A percentile compares a stretch with the other conserved stretches of the same genome.
phyloP scores from a whole-genome alignment of 768 basidiomycete species.

The Trametes maxima region DNA sequence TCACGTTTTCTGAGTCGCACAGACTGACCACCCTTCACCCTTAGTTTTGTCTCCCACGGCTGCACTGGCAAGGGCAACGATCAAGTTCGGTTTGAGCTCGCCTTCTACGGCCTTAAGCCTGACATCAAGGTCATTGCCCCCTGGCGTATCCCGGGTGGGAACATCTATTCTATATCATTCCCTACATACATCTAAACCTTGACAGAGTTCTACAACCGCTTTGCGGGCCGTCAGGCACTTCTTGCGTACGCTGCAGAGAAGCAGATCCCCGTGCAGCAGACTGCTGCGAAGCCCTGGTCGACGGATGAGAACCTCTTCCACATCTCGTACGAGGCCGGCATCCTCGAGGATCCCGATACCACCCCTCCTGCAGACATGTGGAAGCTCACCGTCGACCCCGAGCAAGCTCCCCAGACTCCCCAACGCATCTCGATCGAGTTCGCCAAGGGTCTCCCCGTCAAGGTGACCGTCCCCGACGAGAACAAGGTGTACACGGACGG shows the following conservation, averaged over 20 bases:
- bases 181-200: not conserved
- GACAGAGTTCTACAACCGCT: constrained; percentile 94
- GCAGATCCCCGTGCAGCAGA: constrained; percentile 92
- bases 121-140: constrained; percentile 99
- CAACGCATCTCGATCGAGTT: constrained; percentile 88
- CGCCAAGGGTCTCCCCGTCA: constrained; percentile 81
- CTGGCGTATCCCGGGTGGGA: constrained; percentile 90
- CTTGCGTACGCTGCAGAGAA: constrained; percentile 88
- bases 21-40: not conserved
- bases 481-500: constrained; percentile 78
- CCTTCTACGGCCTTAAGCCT: constrained; percentile 97
- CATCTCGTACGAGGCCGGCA: constrained; percentile 99
- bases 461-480: constrained; percentile 63
- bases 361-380: constrained; percentile 98
- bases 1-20: not conserved
- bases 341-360: constrained; percentile 94
- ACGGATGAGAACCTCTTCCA: constrained; percentile 99
- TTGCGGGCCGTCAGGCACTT: constrained; percentile 92
- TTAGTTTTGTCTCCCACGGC: constrained; percentile 93
- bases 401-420: constrained; percentile 76
- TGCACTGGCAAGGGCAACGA: constrained; percentile 99
- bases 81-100: constrained; percentile 98
- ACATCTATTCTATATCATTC: not conserved
- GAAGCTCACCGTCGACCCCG: constrained; percentile 89
- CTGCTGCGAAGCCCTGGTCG: constrained; percentile 97